Conservation (phyloP, 2,329 filamentous ascomycete genomes). For the Cladophialophora exuberans region DNA sequence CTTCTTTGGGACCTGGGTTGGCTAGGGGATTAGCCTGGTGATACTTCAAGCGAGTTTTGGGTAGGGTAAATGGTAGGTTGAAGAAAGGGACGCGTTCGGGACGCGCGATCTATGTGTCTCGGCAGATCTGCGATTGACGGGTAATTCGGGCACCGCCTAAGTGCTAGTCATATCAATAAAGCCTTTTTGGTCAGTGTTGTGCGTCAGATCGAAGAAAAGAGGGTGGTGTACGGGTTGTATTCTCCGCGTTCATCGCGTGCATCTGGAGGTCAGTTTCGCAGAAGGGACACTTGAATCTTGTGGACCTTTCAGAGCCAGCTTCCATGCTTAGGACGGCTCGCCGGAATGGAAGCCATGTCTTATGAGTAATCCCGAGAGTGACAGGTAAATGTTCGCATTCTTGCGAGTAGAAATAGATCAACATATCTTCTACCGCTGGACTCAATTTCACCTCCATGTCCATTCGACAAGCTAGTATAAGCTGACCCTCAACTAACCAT, state of each 20-base stretch:
- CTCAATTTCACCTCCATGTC: constrained; percentile 15
- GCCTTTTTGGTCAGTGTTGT: no score
- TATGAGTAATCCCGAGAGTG: constrained; percentile 1
- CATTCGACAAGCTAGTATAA: constrained; percentile 22
- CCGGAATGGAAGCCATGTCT: constrained; percentile 16
- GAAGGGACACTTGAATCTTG: constrained; percentile 25
- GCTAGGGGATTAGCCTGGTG: no score
- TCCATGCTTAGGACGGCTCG: constrained; percentile 15
- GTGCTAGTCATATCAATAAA: no score
- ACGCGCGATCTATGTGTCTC: no score
- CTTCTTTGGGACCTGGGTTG: no score
- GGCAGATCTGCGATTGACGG: no score
- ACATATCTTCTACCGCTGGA: constrained; percentile 3
- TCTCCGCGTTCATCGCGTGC: constrained; percentile 9
- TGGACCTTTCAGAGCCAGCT: constrained; percentile 16
- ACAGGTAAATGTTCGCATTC: constrained; percentile 12
- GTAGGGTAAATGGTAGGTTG: no score
- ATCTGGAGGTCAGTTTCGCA: constrained; percentile 22
- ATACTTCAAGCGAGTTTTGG: no score
- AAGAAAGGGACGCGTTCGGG: no score
- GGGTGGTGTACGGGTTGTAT: no score
- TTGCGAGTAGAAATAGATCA: background rate
- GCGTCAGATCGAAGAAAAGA: no score
- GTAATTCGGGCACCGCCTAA: no score
- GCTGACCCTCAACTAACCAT: constrained; percentile 23